Base-by-base conservation (phyloP, 495 filamentous ascomycete genomes). In the Neurospora intermedia region DNA sequence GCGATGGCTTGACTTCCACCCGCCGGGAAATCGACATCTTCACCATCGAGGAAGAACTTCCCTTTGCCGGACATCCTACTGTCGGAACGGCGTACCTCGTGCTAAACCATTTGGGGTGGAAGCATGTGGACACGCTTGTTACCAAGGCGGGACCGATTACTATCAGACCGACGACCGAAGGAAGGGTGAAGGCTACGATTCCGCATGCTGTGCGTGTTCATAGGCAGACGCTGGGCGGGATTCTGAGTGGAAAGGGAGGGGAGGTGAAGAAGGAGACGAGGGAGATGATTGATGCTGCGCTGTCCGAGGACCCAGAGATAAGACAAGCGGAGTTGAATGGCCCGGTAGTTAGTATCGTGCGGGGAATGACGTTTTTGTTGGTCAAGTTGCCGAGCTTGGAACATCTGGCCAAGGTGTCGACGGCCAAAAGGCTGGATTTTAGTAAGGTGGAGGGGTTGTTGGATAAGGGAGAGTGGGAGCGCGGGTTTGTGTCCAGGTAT, bases 11-110 rank as follows among this genome's bases (percentile, higher is more conserved):
- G 0, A 8, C 27, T 5, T 39, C 40, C 23, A 69, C 76, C 1
- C 72, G 77, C 43, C 81, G 84, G 59, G 74, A 83, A 4, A 88
- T 94, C 77, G 89, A 93, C 80, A 95, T 94, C 81, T 93, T 93
- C 84, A 90, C 88, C 39, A 79, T 83, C 18, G 79, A 83, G 39
- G 74, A 74, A 13, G 92, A 94, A 77, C 78, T 94, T 16, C 88
- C 90, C 4, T 94, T 94, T 75, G 91, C 92, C 0, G 92, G 92
- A 10, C 92, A 94, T 79, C 92, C 92, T 0, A 93, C 90, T 59
- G 88, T 95, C 74, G 92, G 92, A 71, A 85, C 89, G 3, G 88
- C 89, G 4, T 85, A 85, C 69, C 87, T 90, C 78, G 81, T 83
- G 70, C 78, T 77, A n/a, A 76, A 82, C 15, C 74, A 84, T 27